Base-by-base conservation (phyloP, 192 early-diverging fungal species). In the Jimgerdemannia lactiflua region DNA sequence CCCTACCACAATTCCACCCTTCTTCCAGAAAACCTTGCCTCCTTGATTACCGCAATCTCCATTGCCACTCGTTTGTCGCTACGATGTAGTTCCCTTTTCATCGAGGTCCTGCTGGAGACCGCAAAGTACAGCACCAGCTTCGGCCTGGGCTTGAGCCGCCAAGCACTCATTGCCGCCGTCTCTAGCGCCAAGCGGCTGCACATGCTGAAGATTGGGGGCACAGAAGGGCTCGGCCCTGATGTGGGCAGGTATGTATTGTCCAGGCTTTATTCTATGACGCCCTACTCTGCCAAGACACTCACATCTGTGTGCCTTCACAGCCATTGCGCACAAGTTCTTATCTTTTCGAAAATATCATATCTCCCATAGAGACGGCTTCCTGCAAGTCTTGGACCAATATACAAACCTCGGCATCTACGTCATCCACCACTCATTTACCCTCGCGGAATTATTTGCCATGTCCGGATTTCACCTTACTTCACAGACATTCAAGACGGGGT, bases 381-480 rank as follows among this genome's bases (percentile, higher is more conserved):
- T 86, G 40, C 81, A 86, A 66, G 77, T 89, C 2, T 73, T 93
- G 70, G 89, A 91, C 74, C 78, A 86, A 70, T 91, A 91, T 65
- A 91, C 92, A 42, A 84, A 82, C 6, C 73, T 89, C 8, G 88
- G 90, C 29, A 82, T 91, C 11, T 89, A 89, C 69, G 72, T 92
- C 18, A 83, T 94, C 19, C 89, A 92, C 69, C 86, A 87, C 74
- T 81, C 89, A 7, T 95, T 94, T 74, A 92, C 91, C 7, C 80
- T 95, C 4, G 91, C 91, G 4, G 94, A 95, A 76, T 80, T 94
- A 39, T 88, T 95, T 71, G 87, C 92, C 11, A 81, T 92, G 80
- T 89, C 93, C 42, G 90, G 94, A 1, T 93, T 96, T 73, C 89
- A 95, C 66, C 78, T 96, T 65, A 91, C 92, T 39, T 91, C 94